Evolutionary conservation across 1,284 basidiomycete species (phyloP), one percentile per base, ranked within the genome.

Genomic region (Leccinum subspadiceum): DNA sequence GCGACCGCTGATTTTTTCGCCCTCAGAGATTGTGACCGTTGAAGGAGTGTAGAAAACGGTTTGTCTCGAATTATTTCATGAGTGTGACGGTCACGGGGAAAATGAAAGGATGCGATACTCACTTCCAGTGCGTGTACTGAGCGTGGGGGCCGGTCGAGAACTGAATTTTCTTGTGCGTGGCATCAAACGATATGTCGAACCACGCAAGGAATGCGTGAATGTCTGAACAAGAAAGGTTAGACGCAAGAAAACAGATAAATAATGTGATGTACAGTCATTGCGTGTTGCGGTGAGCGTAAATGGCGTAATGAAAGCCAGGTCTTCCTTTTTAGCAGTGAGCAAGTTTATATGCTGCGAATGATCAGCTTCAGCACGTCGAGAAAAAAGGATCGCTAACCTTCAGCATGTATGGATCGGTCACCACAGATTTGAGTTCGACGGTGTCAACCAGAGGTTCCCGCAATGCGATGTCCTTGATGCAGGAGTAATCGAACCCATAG

Each of bases 181-280:
- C 95, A 60, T 93, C 90, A 78, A 99, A 99, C 53, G 87, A 84
- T 70, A 98, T 92, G 76, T 99, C 97, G 77, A 99, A 99, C 97
- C 97, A 99, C 41, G 95, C 96, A 57, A 99, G 87, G 87, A 98
- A 98, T n/a, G 97, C 97, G 73, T 99, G 97, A 17, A 96, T 84
- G 74, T 94, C 94, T 96, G 9, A 2, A 12, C 2, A 20, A 49
- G 66, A 51, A 60, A 50, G 24, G 48, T 54, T 58, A 63, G 29
- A 54, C 44, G 8, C 10, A 15, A 46, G 20, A 59, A 59, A 61
- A 50, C 20, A 35, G 44, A 60, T 31, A 49, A 46, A 53, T 37
- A 17, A 60, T 52, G 31, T 48, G 2, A 80, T 89, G 66, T 68
- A 96, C 94, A 98, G 74, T 99, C 97, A 73, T 94, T 92, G 60